phyloP scores from a whole-genome alignment of 2,329 filamentous ascomycete genomes.

The Juglanconis juglandina region DNA sequence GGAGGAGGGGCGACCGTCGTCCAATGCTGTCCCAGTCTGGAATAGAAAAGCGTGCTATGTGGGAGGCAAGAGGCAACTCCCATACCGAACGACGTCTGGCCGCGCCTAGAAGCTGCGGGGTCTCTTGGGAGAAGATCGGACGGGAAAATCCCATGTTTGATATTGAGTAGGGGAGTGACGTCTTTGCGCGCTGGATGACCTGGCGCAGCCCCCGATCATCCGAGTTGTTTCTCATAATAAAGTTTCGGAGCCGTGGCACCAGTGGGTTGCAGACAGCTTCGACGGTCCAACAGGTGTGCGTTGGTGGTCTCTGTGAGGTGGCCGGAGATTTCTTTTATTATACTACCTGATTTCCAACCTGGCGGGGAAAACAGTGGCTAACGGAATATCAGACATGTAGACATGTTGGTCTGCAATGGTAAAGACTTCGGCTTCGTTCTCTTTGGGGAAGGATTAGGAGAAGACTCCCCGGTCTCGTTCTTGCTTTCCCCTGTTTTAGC shows the following conservation, averaged over 20 bases:
- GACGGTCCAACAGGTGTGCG: neutral
- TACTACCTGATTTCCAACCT: neutral
- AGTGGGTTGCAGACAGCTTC: neutral
- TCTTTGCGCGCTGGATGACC: neutral
- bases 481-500: slow-evolving; percentile 6
- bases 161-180: neutral
- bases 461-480: neutral
- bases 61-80: neutral
- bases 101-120: slow-evolving; percentile 2
- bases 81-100: neutral
- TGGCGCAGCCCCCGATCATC: neutral
- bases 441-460: neutral
- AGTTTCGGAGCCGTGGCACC: slow-evolving; percentile 7
- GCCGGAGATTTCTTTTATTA: neutral
- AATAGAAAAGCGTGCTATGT: neutral
- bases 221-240: neutral
- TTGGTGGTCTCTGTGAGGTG: neutral
- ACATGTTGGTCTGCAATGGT: too few species aligned
- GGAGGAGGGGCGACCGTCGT: neutral
- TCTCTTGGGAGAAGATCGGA: slow-evolving; percentile 2
- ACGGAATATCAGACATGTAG: too few species aligned
- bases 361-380: too few species aligned
- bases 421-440: neutral
- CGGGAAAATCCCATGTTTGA: slow-evolving; percentile 9
- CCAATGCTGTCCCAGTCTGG: neutral